These are phyloP conservation scores for Starmerella khaoyaiensis DNA, from an alignment of 805 yeast species.

Conservation along the genomic window DNA sequence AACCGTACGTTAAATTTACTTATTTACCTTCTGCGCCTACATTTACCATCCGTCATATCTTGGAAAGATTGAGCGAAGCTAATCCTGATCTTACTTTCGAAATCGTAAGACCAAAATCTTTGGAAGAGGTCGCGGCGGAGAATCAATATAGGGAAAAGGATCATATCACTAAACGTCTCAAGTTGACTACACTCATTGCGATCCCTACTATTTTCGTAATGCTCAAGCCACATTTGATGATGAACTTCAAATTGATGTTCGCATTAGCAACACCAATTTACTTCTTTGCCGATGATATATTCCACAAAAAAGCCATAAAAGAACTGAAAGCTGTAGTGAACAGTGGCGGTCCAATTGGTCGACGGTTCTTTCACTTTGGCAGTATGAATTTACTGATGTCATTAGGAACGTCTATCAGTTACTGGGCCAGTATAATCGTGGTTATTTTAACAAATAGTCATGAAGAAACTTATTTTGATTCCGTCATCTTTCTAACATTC, in stretches of 20 bases:
- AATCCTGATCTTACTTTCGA: conserved; percentile 39
- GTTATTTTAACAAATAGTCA: conserved; percentile 31
- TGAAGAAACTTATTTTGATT: conserved; percentile 57
- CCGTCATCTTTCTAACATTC: conserved; percentile 63
- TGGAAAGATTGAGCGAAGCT: conserved; percentile 37
- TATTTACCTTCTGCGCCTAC: conserved; percentile 47
- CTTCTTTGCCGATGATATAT: conserved; percentile 60
- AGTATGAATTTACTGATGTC: conserved; percentile 66
- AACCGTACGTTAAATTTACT: conserved; percentile 50
- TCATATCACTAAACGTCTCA: conserved; percentile 37
- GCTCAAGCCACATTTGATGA: conserved; percentile 44
- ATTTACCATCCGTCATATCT: conserved; percentile 41
- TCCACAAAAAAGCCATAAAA: conserved; percentile 51
- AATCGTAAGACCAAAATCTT: conserved; percentile 40
- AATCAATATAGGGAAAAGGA: conserved; percentile 21
- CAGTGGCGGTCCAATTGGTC: conserved; percentile 9
- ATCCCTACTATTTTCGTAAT: conserved; percentile 51
- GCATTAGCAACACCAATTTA: conserved; percentile 59
- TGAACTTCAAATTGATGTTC: conserved; percentile 39
- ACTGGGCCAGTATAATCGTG: conserved; percentile 51
- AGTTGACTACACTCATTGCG: conserved; percentile 37
- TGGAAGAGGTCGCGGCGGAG: conserved; percentile 52
- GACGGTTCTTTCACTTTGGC: conserved; percentile 55
- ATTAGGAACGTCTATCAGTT: conserved; percentile 60
- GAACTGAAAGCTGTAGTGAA: conserved; percentile 39